Conservation (phyloP, 2,329 filamentous ascomycete species). For the Zymoseptoria passerinii region DNA sequence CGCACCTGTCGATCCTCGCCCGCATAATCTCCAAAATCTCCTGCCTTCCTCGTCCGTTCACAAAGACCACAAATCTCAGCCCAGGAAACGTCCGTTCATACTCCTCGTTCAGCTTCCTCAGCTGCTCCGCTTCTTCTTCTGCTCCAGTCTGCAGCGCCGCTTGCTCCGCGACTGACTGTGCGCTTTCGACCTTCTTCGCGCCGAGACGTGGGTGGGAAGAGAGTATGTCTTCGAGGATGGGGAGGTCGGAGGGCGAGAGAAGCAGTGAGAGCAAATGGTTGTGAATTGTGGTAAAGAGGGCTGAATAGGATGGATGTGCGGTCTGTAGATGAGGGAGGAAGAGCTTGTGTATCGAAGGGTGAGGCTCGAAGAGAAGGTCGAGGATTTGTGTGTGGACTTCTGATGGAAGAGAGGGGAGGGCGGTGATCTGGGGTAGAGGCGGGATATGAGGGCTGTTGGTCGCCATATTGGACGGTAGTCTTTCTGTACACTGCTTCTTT, state of each 20-base stretch:
- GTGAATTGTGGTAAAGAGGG: background rate
- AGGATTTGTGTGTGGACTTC: conserved; percentile 51
- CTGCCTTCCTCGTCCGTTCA: conserved; percentile 67
- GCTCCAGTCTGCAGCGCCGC: conserved; percentile 54
- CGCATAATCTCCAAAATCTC: conserved; percentile 79
- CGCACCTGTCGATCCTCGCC: conserved; percentile 58
- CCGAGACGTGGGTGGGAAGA: conserved; percentile 78
- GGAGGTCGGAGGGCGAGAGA: conserved; percentile 42
- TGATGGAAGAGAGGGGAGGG: conserved; percentile 49
- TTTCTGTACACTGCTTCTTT: no score
- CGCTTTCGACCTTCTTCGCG: conserved; percentile 72
- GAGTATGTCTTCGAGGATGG: conserved; percentile 62
- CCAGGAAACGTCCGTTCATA: conserved; percentile 79
- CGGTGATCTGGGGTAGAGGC: conserved; percentile 44
- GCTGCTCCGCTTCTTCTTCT: conserved; percentile 45
- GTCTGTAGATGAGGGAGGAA: conserved; percentile 58
- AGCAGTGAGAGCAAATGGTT: conserved; percentile 43
- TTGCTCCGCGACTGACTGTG: conserved; percentile 73
- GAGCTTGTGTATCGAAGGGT: conserved; percentile 62
- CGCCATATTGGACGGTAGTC: background rate
- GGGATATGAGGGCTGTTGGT: background rate
- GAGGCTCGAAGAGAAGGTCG: conserved; percentile 80
- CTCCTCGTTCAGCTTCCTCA: conserved; percentile 60
- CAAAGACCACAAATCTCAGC: conserved; percentile 82
- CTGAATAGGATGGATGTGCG: background rate